Base-by-base conservation (phyloP, 805 yeast species). In the Yamadazyma olivae region DNA sequence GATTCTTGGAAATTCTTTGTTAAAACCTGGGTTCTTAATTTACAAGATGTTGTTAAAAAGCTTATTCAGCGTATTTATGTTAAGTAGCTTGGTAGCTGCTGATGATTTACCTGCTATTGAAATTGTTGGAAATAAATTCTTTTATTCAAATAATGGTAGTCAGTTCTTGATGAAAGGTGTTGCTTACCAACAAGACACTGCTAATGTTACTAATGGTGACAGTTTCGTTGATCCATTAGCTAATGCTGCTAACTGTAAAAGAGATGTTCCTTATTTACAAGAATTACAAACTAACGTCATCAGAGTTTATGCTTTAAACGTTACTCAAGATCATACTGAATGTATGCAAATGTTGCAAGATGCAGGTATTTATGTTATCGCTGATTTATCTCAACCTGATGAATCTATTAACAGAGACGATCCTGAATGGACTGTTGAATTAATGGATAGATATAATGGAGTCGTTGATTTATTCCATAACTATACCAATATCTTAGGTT, bases 291-390 rank as follows among this genome's bases (percentile, higher is more conserved):
- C 90, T 42, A 84, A 84, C 55, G 81, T 79, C 39, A 67, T 84
- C 47, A 74, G 91, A 67, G 89, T 84, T 23, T 84, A 84, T 54
- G 88, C 91, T 29, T 63, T 84, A 36, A 77, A 84, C 65, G 65
- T 72, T n/a, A 53, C 74, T 27, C 50, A 65, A 43, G 85, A 83
- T 57, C 93, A 84, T 61, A 58, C 74, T 35, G 72, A 70, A 33
- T 84, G 93, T 73, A 79, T 84, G 88, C 33, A 63, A 21, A 59
- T 76, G 48, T 67, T 84, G 49, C 67, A 70, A 43, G 85, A 84
- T 17, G 95, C 91, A 38, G 97, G 96, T 35, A 90, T 93, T 50
- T 93, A 93, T 56, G 87, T 91, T 20, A 65, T 93, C 52, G 81
- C 95, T 27, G 99, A 93, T 64, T 74, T 93, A 49, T 79, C 95